Conservation (phyloP, 2,329 filamentous ascomycete genomes). For the Daldinia sp. region DNA sequence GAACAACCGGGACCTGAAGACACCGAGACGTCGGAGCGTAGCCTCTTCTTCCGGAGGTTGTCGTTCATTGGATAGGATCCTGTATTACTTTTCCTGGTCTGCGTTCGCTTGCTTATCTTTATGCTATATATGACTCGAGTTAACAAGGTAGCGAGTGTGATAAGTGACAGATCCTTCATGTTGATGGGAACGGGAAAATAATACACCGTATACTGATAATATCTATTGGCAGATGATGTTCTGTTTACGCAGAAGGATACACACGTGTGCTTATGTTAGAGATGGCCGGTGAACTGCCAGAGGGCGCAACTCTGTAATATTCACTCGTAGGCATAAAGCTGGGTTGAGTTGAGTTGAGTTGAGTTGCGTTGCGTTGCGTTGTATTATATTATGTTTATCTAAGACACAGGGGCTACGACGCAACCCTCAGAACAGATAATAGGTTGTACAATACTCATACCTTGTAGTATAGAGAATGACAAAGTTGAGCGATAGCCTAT, state of each 20-base stretch:
- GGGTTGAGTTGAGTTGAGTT: background rate
- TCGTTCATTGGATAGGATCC: conserved; percentile 6
- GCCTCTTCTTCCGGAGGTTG: background rate
- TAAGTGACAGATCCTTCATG: background rate
- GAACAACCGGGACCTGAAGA: background rate
- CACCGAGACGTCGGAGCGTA: background rate
- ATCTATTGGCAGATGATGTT: conserved; percentile 1
- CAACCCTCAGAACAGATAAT: no score
- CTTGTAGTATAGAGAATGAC: background rate
- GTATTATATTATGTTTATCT: background rate
- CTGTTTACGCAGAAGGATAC: background rate
- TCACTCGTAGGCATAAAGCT: background rate
- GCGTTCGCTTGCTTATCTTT: background rate
- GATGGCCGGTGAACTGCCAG: background rate
- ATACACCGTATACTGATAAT: background rate
- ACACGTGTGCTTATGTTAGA: background rate
- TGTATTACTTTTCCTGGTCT: background rate
- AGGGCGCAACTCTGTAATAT: background rate
- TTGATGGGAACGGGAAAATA: background rate
- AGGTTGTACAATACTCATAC: no score
- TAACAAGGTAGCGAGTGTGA: background rate
- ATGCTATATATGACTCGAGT: background rate
- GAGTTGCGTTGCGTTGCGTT: background rate
- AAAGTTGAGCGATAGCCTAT: background rate
- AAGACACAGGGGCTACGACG: background rate